Evolutionary conservation across 2,329 filamentous ascomycete species (phyloP).

Genomic region (Penicillium corylophilum): DNA sequence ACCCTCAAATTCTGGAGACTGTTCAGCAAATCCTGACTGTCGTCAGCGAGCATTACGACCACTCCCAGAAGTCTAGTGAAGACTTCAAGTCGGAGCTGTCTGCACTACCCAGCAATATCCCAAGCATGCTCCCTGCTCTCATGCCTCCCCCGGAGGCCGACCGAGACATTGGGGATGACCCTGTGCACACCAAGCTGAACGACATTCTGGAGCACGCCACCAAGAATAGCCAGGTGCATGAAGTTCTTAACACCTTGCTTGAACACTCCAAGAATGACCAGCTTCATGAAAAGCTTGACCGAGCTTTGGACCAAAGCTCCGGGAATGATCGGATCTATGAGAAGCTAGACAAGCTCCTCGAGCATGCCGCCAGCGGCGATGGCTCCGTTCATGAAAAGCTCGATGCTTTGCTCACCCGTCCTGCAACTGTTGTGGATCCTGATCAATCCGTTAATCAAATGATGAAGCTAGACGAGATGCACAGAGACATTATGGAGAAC

Average conservation of each 20-base stretch:
- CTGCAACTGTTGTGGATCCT: slow-evolving; percentile 50
- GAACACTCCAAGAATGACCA: slow-evolving; percentile 50
- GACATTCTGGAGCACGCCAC: slow-evolving; percentile 39
- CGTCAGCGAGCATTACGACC: slow-evolving; percentile 83
- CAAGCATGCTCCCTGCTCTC: slow-evolving; percentile 56
- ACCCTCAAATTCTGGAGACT: slow-evolving; percentile 83
- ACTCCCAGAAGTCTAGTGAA: slow-evolving; percentile 68
- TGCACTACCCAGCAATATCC: slow-evolving; percentile 52
- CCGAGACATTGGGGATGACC: slow-evolving; percentile 58
- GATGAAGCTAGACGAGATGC: slow-evolving; percentile 82
- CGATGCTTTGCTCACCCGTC: slow-evolving; percentile 58
- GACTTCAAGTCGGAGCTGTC: slow-evolving; percentile 60
- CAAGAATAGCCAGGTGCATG: slow-evolving; percentile 55
- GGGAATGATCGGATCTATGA: slow-evolving; percentile 52
- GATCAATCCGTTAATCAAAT: slow-evolving; percentile 72
- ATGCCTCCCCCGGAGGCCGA: slow-evolving; percentile 38
- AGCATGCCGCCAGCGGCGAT: slow-evolving; percentile 31
- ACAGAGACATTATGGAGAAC: slow-evolving; percentile 80
- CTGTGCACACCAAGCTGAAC: slow-evolving; percentile 61
- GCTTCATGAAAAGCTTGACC: slow-evolving; percentile 60
- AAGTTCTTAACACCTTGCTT: slow-evolving; percentile 54
- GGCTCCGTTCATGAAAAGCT: slow-evolving; percentile 36
- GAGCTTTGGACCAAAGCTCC: slow-evolving; percentile 37
- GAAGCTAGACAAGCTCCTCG: slow-evolving; percentile 54
- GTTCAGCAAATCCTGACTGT: slow-evolving; percentile 82